phyloP scores from a whole-genome alignment of 768 basidiomycete species.

The Mycena albidolilacea region DNA sequence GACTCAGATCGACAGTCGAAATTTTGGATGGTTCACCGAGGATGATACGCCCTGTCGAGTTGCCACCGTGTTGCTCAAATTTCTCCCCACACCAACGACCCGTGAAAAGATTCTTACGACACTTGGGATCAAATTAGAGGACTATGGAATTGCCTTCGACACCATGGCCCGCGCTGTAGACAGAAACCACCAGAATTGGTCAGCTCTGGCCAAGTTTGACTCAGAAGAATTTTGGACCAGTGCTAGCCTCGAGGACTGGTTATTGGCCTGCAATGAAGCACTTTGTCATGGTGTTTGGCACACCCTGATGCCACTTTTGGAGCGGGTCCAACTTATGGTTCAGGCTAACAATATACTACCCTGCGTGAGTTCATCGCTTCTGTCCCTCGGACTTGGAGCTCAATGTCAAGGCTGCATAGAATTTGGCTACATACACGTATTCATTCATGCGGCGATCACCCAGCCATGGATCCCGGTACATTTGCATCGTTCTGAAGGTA shows the following conservation, averaged over 20 bases:
- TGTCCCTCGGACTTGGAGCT: background rate
- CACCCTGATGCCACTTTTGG: too few species aligned
- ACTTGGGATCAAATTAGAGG: background rate
- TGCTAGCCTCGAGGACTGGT: background rate
- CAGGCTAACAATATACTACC: background rate
- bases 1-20: background rate
- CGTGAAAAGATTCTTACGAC: background rate
- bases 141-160: too few species aligned
- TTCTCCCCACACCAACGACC: background rate
- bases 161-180: background rate
- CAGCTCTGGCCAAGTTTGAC: background rate
- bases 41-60: background rate
- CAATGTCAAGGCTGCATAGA: background rate
- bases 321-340: too few species aligned
- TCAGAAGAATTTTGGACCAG: constrained; percentile 1
- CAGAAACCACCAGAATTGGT: background rate
- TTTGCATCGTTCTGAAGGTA: too few species aligned
- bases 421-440: background rate
- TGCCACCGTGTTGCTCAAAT: background rate
- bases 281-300: background rate
- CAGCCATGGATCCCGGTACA: too few species aligned
- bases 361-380: background rate
- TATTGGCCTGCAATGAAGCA: background rate
- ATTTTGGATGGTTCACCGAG: too few species aligned
- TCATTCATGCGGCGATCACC: background rate